Percentiles rank a stretch among this genome's conserved stretches.
Evolutionary conservation across 2,329 filamentous ascomycete species (phyloP).

Genomic region (Sclerotiophoma versabilis): DNA sequence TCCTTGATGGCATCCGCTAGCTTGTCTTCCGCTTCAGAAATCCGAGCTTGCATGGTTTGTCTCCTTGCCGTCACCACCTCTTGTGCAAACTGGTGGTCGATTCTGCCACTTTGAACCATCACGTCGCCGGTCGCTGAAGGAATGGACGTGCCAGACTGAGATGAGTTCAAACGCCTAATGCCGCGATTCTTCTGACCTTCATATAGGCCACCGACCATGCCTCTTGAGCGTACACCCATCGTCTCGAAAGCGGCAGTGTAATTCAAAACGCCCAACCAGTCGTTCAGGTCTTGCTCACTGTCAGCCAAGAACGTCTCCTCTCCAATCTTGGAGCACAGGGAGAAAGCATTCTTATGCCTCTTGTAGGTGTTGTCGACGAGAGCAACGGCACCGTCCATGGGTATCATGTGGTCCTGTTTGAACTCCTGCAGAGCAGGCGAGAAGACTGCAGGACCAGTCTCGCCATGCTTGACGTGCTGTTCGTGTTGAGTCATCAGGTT

Average conservation of each 20-base stretch:
- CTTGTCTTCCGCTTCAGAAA: conserved; percentile 82
- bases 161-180: conserved; percentile 72
- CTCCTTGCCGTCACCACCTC: conserved; percentile 85
- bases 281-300: conserved; percentile 89
- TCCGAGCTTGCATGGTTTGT: conserved; percentile 82
- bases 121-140: conserved; percentile 77
- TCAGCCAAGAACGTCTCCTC: conserved; percentile 94
- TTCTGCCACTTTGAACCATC: conserved; percentile 73
- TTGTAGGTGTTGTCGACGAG: conserved; percentile 86
- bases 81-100: conserved; percentile 82
- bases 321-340: conserved; percentile 80
- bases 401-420: conserved; percentile 92
- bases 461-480: conserved; percentile 76
- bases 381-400: conserved; percentile 90
- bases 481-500: conserved; percentile 89
- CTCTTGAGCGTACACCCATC: conserved; percentile 87
- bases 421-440: conserved; percentile 89
- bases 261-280: conserved; percentile 95
- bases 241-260: conserved; percentile 95
- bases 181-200: conserved; percentile 80
- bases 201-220: conserved; percentile 82
- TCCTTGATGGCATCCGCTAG: conserved; percentile 75
- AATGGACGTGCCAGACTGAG: conserved; percentile 63
- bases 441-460: conserved; percentile 83
- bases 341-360: conserved; percentile 94